phyloP scores from a whole-genome alignment of 805 yeast genomes.

The Ogataea wickerhamii region DNA sequence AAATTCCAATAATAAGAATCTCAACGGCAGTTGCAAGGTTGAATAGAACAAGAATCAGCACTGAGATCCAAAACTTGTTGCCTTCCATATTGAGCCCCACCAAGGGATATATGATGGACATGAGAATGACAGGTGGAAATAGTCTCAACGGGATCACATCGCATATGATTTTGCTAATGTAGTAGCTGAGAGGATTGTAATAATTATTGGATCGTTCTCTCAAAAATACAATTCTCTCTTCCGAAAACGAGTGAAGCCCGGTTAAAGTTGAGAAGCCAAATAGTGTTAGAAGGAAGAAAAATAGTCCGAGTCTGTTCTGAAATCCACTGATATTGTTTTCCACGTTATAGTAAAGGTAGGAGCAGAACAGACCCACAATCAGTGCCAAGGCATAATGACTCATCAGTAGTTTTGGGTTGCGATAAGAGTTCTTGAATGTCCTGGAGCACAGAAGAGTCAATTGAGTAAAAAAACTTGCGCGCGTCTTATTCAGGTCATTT shows the following conservation, averaged over 20 bases:
- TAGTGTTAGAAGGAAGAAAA: slow-evolving; percentile 84
- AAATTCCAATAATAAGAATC: slow-evolving; percentile 81
- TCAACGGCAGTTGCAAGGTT: slow-evolving; percentile 84
- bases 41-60: slow-evolving; percentile 70
- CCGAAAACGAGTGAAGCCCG: slow-evolving; percentile 82
- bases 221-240: slow-evolving; percentile 83
- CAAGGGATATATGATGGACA: slow-evolving; percentile 81
- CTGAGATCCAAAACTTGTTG: slow-evolving; percentile 66
- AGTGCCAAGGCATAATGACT: slow-evolving; percentile 80
- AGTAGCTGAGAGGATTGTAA: slow-evolving; percentile 84
- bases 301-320: slow-evolving; percentile 90
- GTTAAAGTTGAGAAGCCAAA: slow-evolving; percentile 95
- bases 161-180: slow-evolving; percentile 77
- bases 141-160: slow-evolving; percentile 91
- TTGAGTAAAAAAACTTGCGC: slow-evolving; percentile 64
- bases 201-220: slow-evolving; percentile 94
- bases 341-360: slow-evolving; percentile 77
- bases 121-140: slow-evolving; percentile 83
- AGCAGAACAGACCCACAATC: slow-evolving; percentile 78
- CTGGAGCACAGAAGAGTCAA: slow-evolving; percentile 73
- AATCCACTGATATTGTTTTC: slow-evolving; percentile 91
- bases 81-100: slow-evolving; percentile 82
- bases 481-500: slow-evolving; percentile 33
- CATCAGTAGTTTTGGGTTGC: slow-evolving; percentile 85
- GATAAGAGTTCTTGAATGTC: slow-evolving; percentile 86